phyloP scores from a whole-genome alignment of 2,329 filamentous ascomycete genomes.

The Talaromyces rugulosus region DNA sequence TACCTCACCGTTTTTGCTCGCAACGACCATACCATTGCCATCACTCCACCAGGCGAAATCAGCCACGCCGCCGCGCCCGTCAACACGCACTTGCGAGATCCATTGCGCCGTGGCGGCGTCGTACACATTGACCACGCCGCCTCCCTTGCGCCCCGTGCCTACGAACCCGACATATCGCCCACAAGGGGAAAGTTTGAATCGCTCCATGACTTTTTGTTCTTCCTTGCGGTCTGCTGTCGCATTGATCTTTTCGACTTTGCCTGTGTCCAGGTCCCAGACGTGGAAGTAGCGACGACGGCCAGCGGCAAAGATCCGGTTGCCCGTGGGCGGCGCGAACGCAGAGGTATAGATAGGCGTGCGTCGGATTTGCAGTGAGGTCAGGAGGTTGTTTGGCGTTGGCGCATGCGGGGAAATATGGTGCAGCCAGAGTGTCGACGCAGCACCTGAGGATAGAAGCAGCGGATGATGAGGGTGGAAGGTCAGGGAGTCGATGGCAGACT shows the following conservation, averaged over 20 bases:
- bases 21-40: conserved; percentile 74
- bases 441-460: conserved; percentile 83
- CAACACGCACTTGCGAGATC: conserved; percentile 75
- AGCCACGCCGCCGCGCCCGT: conserved; percentile 76
- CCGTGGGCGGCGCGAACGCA: conserved; percentile 68
- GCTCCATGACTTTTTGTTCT: conserved; percentile 87
- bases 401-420: conserved; percentile 80
- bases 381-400: conserved; percentile 76
- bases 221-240: conserved; percentile 65
- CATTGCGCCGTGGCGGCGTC: conserved; percentile 79
- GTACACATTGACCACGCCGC: conserved; percentile 82
- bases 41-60: conserved; percentile 93
- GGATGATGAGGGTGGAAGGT: conserved; percentile 87
- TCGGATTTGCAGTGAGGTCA: conserved; percentile 85
- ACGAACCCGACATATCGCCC: conserved; percentile 81
- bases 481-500: conserved; percentile 73
- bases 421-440: conserved; percentile 77
- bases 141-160: conserved; percentile 75
- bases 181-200: conserved; percentile 80
- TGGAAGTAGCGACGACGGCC: conserved; percentile 90
- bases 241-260: conserved; percentile 75
- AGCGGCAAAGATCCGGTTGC: conserved; percentile 80
- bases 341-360: conserved; percentile 80
- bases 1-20: conserved; percentile 81
- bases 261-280: conserved; percentile 82